Evolutionary conservation across 2,329 filamentous ascomycete genomes (phyloP).

Genomic region (Aspergillus arachidicola): DNA sequence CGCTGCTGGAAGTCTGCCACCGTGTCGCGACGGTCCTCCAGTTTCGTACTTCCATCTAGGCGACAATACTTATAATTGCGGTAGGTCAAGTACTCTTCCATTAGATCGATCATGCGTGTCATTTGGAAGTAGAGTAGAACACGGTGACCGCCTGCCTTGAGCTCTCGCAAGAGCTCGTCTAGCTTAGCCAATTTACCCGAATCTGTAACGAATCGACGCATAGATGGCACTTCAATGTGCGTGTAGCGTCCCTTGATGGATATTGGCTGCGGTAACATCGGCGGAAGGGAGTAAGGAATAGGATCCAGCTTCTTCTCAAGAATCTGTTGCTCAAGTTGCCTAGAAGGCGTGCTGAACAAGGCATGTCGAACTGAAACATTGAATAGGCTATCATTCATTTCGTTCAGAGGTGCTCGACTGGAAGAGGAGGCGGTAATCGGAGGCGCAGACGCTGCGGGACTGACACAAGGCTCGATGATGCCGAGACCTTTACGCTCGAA

Average conservation of each 20-base stretch:
- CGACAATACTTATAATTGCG: conserved; percentile 99
- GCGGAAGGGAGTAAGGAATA: conserved; percentile 56
- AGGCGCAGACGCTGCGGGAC: conserved; percentile 78
- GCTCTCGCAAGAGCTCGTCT: conserved; percentile 80
- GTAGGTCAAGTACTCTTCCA: conserved; percentile 98
- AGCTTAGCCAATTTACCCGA: conserved; percentile 93
- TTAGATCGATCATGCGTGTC: conserved; percentile 99
- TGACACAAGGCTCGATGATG: conserved; percentile 77
- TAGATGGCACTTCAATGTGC: conserved; percentile 89
- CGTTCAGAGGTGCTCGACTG: conserved; percentile 64
- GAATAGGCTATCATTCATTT: conserved; percentile 74
- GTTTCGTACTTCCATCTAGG: conserved; percentile 92
- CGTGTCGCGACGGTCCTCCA: conserved; percentile 94
- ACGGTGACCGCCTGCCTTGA: conserved; percentile 90
- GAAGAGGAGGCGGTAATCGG: conserved; percentile 80
- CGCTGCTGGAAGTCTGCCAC: conserved; percentile 95
- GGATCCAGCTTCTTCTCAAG: conserved; percentile 72
- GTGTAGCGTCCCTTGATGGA: conserved; percentile 84
- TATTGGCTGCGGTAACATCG: conserved; percentile 76
- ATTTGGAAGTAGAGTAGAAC: conserved; percentile 99
- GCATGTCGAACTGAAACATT: conserved; percentile 73
- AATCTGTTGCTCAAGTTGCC: conserved; percentile 70
- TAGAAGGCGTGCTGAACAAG: conserved; percentile 66
- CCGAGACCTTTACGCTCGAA: conserved; percentile 73
- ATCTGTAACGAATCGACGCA: conserved; percentile 96